Evolutionary conservation across 805 yeast species (phyloP), one percentile per base, ranked within the genome.

Genomic region (Saturnispora dispora): DNA sequence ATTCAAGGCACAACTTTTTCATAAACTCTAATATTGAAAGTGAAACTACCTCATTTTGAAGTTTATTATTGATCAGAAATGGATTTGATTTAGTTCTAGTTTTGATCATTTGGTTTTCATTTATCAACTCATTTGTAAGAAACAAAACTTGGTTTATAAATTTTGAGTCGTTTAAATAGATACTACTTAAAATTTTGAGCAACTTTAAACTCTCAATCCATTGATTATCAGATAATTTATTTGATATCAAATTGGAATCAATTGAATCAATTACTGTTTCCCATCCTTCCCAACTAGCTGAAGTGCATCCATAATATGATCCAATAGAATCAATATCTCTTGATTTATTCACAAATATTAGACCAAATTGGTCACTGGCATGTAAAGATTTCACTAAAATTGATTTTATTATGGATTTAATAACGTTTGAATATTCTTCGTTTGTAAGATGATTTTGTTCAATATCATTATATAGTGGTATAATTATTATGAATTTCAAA

Each of bases 251-350:
- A 7, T 49, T 46, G 4, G 52, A 60, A 7, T 28, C 43, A 13
- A 66, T 58, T 9, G 54, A 48, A 13, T 56, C 55, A 5, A 66
- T 45, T 4, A 65, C 32, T 5, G 49, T 40, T 4, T 51, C 17
- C 70, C 70, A 66, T 0, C 64, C 68, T 18, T 54, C 58, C 70
- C 70, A 66, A 9, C 43, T 30, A n/a, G 53, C 54, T 5, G 58
- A 32, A 23, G 50, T 57, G 47, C 65, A 62, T 1, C 70, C 69
- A 51, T 66, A 66, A 55, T 65, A 66, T 50, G 59, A 58, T 7
- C 70, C 70, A 20, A 65, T 25, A 2, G 39, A 41, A 3, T 51
- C 47, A 7, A 49, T 48, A 1, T 49, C 37, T 25, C 53, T 52
- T 30, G 41, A 18, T 37, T 55, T 56, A 6, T 64, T 65, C 13